Evolutionary conservation across 2,329 filamentous ascomycete species (phyloP), one percentile per base, ranked within the genome.

Genomic region (Trichoderma koningii): DNA sequence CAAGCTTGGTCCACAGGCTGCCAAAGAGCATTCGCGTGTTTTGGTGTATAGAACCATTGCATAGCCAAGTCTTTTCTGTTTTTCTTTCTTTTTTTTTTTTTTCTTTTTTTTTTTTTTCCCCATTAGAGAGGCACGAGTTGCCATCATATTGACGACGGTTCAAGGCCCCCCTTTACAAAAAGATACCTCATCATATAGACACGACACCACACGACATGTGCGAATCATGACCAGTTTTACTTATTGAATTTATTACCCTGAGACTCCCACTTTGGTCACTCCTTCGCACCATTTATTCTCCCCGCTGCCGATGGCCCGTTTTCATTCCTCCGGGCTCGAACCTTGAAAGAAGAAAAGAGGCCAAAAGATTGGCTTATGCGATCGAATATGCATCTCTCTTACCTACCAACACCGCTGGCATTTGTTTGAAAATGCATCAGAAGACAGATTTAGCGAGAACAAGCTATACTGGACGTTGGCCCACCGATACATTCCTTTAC

Each of bases 101-200:
- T 23, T 23, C 19, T n/a, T 63, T 48, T 41, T 53, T 53, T 30
- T 53, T 62, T 19, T 61, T 57, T 38, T 44, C 61, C 30, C 21
- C 21, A 34, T 59, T 63, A 52, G 66, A 69, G 67, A 67, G 70
- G 69, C 68, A 55, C 64, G 34, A 51, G n/a, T 45, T 56, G 56
- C 57, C 53, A 56, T 52, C 55, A 66, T 23, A 62, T 65, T 64
- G 12, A 66, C 65, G 65, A 66, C 53, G 61, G 65, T 64, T 50
- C 45, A 48, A 55, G 60, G 61, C 65, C 61, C 34, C 19, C 50
- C 21, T 23, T 23, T 34, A 69, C 69, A 67, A 68, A 66, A 68
- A 68, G 59, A 69, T 69, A 67, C 67, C 65, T 69, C 57, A 66
- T 51, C 68, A 74, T 72, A 76, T 76, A 75, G 73, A 76, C 68